A percentile compares a stretch with the other conserved stretches of the same genome.
These are phyloP conservation scores for Ganoderma meredithae DNA, from an alignment of 1,284 basidiomycete species.

Conservation along the genomic window DNA sequence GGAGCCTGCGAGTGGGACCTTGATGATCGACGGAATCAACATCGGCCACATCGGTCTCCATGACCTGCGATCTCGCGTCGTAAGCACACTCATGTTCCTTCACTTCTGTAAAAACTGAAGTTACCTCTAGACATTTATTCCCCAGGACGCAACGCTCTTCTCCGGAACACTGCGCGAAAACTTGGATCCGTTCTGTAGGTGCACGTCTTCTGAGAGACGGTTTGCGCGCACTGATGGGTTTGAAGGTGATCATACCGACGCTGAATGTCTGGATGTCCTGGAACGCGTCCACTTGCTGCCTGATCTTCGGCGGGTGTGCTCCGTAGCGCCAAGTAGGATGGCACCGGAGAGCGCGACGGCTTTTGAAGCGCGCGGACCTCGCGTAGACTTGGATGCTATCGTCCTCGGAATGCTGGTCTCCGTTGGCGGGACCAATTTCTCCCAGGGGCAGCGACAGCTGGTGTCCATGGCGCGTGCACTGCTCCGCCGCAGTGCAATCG, in stretches of 20 bases:
- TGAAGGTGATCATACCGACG: slow-evolving; percentile 80
- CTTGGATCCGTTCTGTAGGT: slow-evolving; percentile 81
- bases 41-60: slow-evolving; percentile 88
- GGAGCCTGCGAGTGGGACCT: slow-evolving; percentile 82
- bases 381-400: neutral
- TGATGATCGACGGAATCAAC: slow-evolving; percentile 89
- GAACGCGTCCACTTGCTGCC: slow-evolving; percentile 70
- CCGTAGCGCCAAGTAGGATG: slow-evolving; percentile 48
- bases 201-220: slow-evolving; percentile 9
- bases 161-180: slow-evolving; percentile 89
- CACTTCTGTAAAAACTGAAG: neutral
- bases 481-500: slow-evolving; percentile 76
- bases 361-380: slow-evolving; percentile 40
- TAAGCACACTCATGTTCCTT: slow-evolving; percentile 41
- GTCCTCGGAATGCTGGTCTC: slow-evolving; percentile 78
- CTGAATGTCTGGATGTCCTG: slow-evolving; percentile 75
- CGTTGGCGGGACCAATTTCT: slow-evolving; percentile 84
- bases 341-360: slow-evolving; percentile 57
- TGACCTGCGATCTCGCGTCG: slow-evolving; percentile 80
- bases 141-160: slow-evolving; percentile 84
- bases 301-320: slow-evolving; percentile 49
- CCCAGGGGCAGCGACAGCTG: slow-evolving; percentile 85
- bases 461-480: slow-evolving; percentile 84
- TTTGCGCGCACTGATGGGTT: neutral
- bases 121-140: slow-evolving; percentile 74